Evolutionary conservation across 352 stramenopile genomes (phyloP).

Genomic region (Pythium sukuiense): DNA sequence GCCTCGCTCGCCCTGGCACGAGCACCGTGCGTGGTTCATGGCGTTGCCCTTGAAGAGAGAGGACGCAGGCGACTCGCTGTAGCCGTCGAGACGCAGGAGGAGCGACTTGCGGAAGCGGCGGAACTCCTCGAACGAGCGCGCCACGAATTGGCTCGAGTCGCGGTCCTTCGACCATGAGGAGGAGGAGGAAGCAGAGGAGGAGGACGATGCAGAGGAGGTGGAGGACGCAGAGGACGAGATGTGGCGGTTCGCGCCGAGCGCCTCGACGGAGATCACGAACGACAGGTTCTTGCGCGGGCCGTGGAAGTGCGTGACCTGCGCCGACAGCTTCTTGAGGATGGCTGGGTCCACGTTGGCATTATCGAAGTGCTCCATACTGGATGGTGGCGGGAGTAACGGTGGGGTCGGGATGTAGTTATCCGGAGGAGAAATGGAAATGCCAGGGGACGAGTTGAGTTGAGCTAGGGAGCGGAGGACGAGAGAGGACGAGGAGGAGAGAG

Average conservation of each 20-base stretch:
- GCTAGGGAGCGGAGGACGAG: not conserved
- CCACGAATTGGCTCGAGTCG: conserved; percentile 67
- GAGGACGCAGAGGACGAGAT: not conserved
- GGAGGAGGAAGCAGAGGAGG: not conserved
- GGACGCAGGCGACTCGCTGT: conserved; percentile 36
- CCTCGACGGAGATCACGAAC: conserved; percentile 79
- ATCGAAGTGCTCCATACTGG: conserved; percentile 44
- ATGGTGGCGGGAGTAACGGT: not conserved
- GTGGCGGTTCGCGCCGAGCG: conserved; percentile 54
- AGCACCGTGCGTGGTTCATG: conserved; percentile 28
- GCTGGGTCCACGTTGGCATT: conserved; percentile 57
- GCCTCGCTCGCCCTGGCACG: conserved; percentile 57
- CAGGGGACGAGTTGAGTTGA: not conserved
- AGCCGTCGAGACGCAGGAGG: conserved; percentile 53
- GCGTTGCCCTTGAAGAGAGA: conserved; percentile 20
- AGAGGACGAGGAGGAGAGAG: not conserved
- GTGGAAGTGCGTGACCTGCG: conserved; percentile 68
- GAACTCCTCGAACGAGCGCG: conserved; percentile 80
- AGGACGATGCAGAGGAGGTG: conserved; percentile 31
- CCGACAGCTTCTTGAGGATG: conserved; percentile 80
- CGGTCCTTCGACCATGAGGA: conserved; percentile 40
- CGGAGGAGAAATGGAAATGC: conserved; percentile 9
- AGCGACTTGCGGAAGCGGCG: conserved; percentile 74
- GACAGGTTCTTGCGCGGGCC: conserved; percentile 72
- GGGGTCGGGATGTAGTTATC: conserved; percentile 4